Conservation (phyloP, 495 filamentous ascomycete genomes). For the Corynascus novoguineensis region DNA sequence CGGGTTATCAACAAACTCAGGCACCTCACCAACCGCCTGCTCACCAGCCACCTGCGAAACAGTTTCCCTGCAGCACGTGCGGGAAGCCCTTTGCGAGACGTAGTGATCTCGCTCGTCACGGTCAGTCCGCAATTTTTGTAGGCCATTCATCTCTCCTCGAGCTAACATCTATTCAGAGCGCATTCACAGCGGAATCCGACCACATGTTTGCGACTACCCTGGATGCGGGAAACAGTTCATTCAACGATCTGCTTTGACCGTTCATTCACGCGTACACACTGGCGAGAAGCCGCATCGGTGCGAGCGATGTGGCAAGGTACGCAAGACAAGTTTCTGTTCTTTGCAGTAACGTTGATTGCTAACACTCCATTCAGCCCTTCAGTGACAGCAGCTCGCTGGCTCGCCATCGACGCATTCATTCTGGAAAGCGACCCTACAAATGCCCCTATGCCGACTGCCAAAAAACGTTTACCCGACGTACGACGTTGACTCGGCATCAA, state of each 20-base stretch:
- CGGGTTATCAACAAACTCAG: conserved; percentile 29
- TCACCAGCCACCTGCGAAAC: conserved; percentile 48
- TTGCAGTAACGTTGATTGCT: not conserved
- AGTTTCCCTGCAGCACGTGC: conserved; percentile 87
- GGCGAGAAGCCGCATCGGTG: conserved; percentile 99
- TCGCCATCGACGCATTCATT: conserved; percentile 90
- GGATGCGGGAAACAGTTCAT: conserved; percentile 96
- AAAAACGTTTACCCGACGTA: conserved; percentile 95
- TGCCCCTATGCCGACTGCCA: conserved; percentile 97
- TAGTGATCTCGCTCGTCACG: conserved; percentile 92
- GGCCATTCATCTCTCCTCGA: not conserved
- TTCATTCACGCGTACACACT: conserved; percentile 91
- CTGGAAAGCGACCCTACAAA: conserved; percentile 93
- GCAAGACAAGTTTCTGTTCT: conserved; percentile 13
- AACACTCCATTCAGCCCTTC: conserved; percentile 64
- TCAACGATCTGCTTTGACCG: conserved; percentile 93
- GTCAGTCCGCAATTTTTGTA: conserved; percentile 47
- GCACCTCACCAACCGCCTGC: conserved; percentile 5
- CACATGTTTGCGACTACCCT: conserved; percentile 87
- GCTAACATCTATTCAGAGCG: conserved; percentile 59
- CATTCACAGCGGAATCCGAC: conserved; percentile 87
- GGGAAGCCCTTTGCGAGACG: conserved; percentile 88
- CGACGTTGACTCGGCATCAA: conserved; percentile 91
- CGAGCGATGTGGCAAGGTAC: conserved; percentile 92
- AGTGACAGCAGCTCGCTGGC: conserved; percentile 96